Conservation (phyloP, 345 rosid genomes). For the Euphorbia tirucalli region DNA sequence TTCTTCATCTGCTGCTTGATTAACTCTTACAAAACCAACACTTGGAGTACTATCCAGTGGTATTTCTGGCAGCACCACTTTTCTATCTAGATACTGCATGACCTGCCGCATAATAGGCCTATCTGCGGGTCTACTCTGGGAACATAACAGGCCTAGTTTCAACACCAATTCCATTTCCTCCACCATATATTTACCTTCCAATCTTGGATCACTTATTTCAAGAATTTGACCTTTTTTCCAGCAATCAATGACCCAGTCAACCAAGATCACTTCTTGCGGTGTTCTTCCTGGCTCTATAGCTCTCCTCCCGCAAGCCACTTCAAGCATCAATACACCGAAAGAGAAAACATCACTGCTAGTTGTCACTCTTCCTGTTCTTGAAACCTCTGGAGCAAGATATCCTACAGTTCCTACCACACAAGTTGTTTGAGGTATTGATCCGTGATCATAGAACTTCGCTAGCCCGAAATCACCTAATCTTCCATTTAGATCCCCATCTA, state of each 20-base stretch:
- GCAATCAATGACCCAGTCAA: slow-evolving; percentile 3
- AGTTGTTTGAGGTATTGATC: slow-evolving; percentile 9
- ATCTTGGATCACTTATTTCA: neutral
- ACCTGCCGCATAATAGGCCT: slow-evolving; percentile 13
- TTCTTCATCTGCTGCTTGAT: neutral
- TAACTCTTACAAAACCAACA: neutral
- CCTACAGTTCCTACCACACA: slow-evolving; percentile 9
- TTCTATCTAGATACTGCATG: neutral
- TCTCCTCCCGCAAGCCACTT: slow-evolving; percentile 12
- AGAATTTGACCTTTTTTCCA: neutral
- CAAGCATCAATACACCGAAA: slow-evolving; percentile 4
- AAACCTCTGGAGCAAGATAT: slow-evolving; percentile 9
- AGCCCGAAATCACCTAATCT: slow-evolving; percentile 8
- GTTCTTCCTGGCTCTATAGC: neutral
- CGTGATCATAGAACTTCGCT: neutral
- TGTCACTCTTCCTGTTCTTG: neutral
- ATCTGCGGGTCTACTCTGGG: neutral
- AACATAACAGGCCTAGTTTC: slow-evolving; percentile 1
- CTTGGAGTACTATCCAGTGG: neutral
- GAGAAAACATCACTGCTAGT: slow-evolving; percentile 10
- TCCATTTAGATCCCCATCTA: neutral
- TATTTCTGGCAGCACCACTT: neutral
- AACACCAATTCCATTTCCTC: slow-evolving; percentile 13
- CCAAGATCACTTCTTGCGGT: neutral
- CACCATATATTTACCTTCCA: neutral